Conservation (phyloP, 495 filamentous ascomycete species). For the Lichenothelia convexa region DNA sequence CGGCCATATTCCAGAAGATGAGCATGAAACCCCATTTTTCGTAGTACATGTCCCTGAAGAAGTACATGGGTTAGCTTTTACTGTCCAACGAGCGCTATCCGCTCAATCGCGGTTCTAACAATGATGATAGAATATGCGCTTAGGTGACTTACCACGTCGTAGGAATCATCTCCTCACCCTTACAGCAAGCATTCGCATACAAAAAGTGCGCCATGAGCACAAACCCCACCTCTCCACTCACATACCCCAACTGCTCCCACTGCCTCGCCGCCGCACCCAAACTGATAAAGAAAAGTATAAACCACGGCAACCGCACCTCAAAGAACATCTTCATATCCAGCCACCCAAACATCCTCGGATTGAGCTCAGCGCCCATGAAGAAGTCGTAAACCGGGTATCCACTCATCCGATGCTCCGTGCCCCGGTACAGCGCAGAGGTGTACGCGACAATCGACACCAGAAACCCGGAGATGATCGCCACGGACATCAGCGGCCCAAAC, state of each 20-base stretch:
- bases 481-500: slow-evolving; percentile 77
- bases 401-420: slow-evolving; percentile 78
- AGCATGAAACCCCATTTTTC: slow-evolving; percentile 99
- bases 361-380: slow-evolving; percentile 97
- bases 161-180: slow-evolving; percentile 88
- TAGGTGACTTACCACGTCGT: slow-evolving; percentile 76
- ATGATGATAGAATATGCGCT: not conserved
- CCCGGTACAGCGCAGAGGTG: slow-evolving; percentile 59
- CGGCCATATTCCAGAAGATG: slow-evolving; percentile 98
- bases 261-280: slow-evolving; percentile 66
- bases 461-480: slow-evolving; percentile 79
- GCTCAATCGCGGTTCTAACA: slow-evolving; percentile 3
- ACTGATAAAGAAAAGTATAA: slow-evolving; percentile 67
- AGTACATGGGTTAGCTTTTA: not conserved
- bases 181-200: slow-evolving; percentile 91
- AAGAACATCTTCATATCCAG: slow-evolving; percentile 99
- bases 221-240: slow-evolving; percentile 77
- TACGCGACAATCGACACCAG: slow-evolving; percentile 67
- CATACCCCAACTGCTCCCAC: slow-evolving; percentile 79
- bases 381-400: slow-evolving; percentile 88
- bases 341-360: slow-evolving; percentile 83
- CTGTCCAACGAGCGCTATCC: not conserved
- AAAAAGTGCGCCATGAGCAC: slow-evolving; percentile 84
- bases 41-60: slow-evolving; percentile 77
- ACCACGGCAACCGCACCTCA: slow-evolving; percentile 95